These are phyloP conservation scores for Penicillium freii DNA, from an alignment of 2,329 filamentous ascomycete species.

Conservation along the genomic window DNA sequence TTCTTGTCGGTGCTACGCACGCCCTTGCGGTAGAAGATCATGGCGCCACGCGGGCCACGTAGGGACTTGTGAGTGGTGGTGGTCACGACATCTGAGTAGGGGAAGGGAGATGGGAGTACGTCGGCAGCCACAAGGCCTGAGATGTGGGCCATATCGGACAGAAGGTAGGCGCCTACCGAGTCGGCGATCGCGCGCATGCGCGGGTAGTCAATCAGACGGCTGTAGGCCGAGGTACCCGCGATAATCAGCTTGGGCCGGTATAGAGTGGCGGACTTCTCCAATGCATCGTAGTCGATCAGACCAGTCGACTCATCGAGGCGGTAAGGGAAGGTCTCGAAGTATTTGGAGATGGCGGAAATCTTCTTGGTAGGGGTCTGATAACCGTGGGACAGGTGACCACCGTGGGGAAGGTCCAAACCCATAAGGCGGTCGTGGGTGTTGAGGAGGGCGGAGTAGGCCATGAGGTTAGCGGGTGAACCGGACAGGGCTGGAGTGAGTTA, in stretches of 20 bases:
- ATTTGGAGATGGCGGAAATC: slow-evolving; percentile 96
- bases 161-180: slow-evolving; percentile 86
- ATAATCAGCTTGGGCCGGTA: slow-evolving; percentile 97
- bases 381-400: slow-evolving; percentile 91
- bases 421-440: slow-evolving; percentile 93
- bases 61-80: slow-evolving; percentile 99
- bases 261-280: slow-evolving; percentile 84
- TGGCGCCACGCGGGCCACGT: slow-evolving; percentile 92
- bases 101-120: slow-evolving; percentile 91
- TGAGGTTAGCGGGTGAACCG: slow-evolving; percentile 71
- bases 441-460: slow-evolving; percentile 94
- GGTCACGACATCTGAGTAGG: slow-evolving; percentile 90
- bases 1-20: slow-evolving; percentile 89
- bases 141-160: slow-evolving; percentile 98
- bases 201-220: slow-evolving; percentile 92
- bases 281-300: slow-evolving; percentile 92
- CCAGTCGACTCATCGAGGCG: slow-evolving; percentile 73
- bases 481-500: slow-evolving; percentile 63
- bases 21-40: slow-evolving; percentile 99
- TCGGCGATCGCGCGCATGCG: slow-evolving; percentile 97
- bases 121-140: slow-evolving; percentile 90
- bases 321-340: slow-evolving; percentile 99
- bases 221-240: slow-evolving; percentile 96
- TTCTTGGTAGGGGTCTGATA: slow-evolving; percentile 97
- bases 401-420: slow-evolving; percentile 92